Percentiles rank a stretch among this genome's conserved stretches.
Conservation (phyloP, 768 basidiomycete species). For the Albatrellus ellisii region DNA sequence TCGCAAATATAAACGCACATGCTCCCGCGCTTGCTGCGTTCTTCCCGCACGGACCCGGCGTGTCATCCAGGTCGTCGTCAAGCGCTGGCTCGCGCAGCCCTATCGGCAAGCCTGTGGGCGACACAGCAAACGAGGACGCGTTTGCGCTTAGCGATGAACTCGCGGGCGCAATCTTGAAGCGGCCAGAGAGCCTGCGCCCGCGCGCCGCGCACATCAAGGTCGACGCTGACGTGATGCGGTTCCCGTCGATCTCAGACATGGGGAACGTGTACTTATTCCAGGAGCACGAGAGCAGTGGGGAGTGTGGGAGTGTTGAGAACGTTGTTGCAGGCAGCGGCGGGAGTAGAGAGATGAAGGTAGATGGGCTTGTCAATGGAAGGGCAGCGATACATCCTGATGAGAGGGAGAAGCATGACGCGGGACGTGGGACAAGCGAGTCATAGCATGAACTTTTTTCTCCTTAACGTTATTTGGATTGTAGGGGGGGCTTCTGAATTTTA, state of each 20-base stretch:
- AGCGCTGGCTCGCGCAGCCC: background rate
- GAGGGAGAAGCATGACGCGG: no score
- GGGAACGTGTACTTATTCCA: background rate
- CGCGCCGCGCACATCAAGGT: background rate
- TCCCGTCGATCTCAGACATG: constrained; percentile 1
- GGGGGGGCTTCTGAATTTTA: no score
- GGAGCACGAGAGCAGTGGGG: background rate
- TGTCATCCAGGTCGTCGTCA: background rate
- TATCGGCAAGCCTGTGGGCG: background rate
- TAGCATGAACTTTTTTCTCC: no score
- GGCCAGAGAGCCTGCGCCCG: constrained; percentile 2
- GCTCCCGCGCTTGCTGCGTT: background rate
- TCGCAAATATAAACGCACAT: background rate
- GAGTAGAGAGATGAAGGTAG: no score
- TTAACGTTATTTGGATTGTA: no score
- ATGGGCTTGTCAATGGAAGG: no score
- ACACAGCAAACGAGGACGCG: background rate
- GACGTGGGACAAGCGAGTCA: no score
- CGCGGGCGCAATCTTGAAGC: constrained; percentile 6
- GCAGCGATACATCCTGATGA: no score
- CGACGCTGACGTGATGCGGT: background rate
- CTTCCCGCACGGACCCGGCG: background rate
- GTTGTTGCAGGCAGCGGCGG: no score
- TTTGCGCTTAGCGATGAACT: constrained; percentile 4
- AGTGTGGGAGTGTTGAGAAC: no score